phyloP scores from a whole-genome alignment of 192 early-diverging fungal species.

The Backusella liffmaniae region DNA sequence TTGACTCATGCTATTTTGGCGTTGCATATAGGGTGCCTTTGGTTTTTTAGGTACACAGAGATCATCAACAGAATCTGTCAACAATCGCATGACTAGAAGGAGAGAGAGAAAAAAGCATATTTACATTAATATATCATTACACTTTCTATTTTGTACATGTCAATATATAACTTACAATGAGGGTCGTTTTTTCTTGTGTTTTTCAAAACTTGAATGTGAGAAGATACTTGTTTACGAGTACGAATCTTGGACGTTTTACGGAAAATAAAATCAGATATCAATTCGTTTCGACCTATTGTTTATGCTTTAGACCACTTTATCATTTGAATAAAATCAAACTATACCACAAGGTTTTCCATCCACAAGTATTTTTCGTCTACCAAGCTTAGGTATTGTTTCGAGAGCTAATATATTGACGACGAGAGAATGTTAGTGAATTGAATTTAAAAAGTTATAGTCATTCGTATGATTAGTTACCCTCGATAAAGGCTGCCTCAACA shows the following conservation, averaged over 20 bases:
- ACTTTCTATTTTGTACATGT: neutral
- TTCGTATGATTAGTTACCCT: conserved; percentile 39
- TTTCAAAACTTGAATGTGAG: conserved; percentile 77
- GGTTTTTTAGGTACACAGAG: neutral
- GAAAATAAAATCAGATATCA: conserved; percentile 73
- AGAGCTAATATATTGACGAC: conserved; percentile 33
- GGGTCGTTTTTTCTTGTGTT: conserved; percentile 64
- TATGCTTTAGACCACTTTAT: neutral
- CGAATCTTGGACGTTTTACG: conserved; percentile 63
- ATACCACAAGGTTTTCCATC: conserved; percentile 52
- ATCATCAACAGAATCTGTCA: conserved; percentile 44
- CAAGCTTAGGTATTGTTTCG: conserved; percentile 52
- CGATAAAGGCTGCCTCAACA: conserved; percentile 56
- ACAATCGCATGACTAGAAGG: conserved; percentile 44
- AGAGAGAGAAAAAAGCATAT: neutral
- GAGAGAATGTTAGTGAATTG: conserved; percentile 4
- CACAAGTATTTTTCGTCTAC: conserved; percentile 53
- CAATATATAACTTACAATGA: conserved; percentile 37
- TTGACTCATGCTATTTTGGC: neutral
- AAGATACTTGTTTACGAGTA: conserved; percentile 75
- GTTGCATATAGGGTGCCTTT: neutral
- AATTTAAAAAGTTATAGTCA: neutral
- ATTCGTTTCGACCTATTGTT: conserved; percentile 67
- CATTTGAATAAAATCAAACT: neutral
- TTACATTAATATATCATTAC: neutral